phyloP scores from a whole-genome alignment of 345 rosid species.

The Murraya koenigii region DNA sequence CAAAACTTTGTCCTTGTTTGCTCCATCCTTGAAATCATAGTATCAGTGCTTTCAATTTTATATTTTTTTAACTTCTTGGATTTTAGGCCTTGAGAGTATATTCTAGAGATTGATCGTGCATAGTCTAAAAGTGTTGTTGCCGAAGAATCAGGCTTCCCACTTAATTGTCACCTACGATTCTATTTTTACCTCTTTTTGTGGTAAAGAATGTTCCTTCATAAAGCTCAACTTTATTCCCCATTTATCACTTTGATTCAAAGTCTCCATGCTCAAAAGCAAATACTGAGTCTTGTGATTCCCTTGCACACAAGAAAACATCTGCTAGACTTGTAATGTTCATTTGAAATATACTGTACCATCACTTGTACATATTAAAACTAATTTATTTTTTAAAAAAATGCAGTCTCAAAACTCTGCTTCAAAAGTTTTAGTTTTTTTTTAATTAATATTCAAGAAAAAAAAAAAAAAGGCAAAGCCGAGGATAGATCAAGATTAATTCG shows the following conservation, averaged over 20 bases:
- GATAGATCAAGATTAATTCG: background rate
- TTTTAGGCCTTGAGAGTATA: no score
- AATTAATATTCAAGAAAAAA: no score
- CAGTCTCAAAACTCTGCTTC: no score
- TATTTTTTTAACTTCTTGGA: no score
- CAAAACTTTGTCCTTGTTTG: no score
- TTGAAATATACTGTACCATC: background rate
- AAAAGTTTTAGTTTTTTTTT: no score
- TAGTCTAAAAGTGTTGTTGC: background rate
- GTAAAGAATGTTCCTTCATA: background rate
- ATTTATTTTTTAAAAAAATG: no score
- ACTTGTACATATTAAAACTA: no score
- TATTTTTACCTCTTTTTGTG: background rate
- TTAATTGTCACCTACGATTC: background rate
- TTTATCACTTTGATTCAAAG: background rate
- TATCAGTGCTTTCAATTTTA: no score
- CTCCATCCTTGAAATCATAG: no score
- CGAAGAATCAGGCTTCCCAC: background rate
- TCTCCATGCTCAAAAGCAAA: background rate
- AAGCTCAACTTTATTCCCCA: constrained; percentile 5
- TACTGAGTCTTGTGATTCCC: background rate
- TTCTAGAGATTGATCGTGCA: no score
- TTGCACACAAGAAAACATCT: background rate
- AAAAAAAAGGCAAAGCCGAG: background rate
- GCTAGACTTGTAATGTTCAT: background rate